Evolutionary conservation across 495 filamentous ascomycete genomes (phyloP).

Genomic region (Neohortaea acidophila): DNA sequence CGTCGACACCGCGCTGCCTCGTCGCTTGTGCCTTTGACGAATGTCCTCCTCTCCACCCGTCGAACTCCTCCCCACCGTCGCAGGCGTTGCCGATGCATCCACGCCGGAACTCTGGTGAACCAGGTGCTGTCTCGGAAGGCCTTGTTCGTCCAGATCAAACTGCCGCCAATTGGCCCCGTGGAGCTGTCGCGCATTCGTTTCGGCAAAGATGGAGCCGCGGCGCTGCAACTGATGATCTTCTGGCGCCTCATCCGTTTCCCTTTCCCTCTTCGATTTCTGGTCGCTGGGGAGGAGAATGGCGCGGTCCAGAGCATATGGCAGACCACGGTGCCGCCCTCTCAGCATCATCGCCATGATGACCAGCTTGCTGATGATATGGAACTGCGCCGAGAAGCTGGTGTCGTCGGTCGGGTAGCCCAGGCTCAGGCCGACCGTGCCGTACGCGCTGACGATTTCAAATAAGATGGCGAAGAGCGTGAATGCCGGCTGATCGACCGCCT

Average conservation of each 20-base stretch:
- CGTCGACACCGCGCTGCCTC: too few species aligned
- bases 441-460: constrained; percentile 83
- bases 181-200: neutral
- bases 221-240: constrained; percentile 31
- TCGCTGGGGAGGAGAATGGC: constrained; percentile 75
- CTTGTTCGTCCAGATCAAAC: neutral
- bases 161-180: neutral
- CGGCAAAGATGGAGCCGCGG: neutral
- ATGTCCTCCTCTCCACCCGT: neutral
- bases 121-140: neutral
- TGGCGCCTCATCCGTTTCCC: too few species aligned
- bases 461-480: constrained; percentile 75
- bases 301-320: constrained; percentile 80
- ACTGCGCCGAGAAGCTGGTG: constrained; percentile 64
- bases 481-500: constrained; percentile 37
- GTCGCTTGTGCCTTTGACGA: neutral
- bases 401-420: constrained; percentile 64
- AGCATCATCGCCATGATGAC: constrained; percentile 87
- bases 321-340: constrained; percentile 77
- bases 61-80: neutral
- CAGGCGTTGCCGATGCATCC: neutral
- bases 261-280: constrained; percentile 53
- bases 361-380: constrained; percentile 64
- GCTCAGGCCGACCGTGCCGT: constrained; percentile 82
- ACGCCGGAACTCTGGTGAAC: neutral